Conservation (phyloP, 1,284 basidiomycete species). For the Pseudozyma sp. region DNA sequence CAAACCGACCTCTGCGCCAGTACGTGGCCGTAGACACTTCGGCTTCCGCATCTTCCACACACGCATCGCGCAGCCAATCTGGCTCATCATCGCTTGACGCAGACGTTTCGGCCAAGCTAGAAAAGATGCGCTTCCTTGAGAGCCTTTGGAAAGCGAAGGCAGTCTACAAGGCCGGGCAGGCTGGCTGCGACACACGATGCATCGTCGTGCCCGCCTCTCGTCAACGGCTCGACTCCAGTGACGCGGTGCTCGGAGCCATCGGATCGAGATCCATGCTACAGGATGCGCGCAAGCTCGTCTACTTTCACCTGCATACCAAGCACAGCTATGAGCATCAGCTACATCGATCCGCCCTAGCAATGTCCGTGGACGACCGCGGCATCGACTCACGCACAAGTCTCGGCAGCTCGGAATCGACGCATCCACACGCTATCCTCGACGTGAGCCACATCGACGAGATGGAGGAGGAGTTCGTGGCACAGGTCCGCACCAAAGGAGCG, state of each 20-base stretch:
- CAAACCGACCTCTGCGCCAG: conserved; percentile 49
- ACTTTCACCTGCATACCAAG: conserved; percentile 55
- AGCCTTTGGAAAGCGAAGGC: conserved; percentile 66
- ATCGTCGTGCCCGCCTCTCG: conserved; percentile 37
- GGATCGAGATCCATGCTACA: conserved; percentile 7
- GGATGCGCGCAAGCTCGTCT: conserved; percentile 51
- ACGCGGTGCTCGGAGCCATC: conserved; percentile 7
- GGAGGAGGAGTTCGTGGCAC: conserved; percentile 37
- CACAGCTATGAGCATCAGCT: conserved; percentile 42
- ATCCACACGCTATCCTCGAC: conserved; percentile 53
- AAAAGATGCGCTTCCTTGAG: conserved; percentile 66
- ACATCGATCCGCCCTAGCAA: conserved; percentile 34
- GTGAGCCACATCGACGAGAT: conserved; percentile 50
- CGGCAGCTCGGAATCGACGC: conserved; percentile 33
- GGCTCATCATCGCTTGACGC: conserved; percentile 22
- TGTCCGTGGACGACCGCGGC: conserved; percentile 13
- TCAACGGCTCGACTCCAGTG: conserved; percentile 10
- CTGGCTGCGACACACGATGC: conserved; percentile 53
- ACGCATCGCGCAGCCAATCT: conserved; percentile 15
- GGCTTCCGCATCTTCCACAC: conserved; percentile 5
- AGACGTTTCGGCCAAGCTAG: conserved; percentile 49
- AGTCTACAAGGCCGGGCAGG: conserved; percentile 52
- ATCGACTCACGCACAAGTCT: not conserved
- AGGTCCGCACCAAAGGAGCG: conserved; percentile 40
- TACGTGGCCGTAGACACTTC: conserved; percentile 53